These are phyloP conservation scores for Kurtzmaniella fragi DNA, from an alignment of 805 yeast species.

Conservation along the genomic window DNA sequence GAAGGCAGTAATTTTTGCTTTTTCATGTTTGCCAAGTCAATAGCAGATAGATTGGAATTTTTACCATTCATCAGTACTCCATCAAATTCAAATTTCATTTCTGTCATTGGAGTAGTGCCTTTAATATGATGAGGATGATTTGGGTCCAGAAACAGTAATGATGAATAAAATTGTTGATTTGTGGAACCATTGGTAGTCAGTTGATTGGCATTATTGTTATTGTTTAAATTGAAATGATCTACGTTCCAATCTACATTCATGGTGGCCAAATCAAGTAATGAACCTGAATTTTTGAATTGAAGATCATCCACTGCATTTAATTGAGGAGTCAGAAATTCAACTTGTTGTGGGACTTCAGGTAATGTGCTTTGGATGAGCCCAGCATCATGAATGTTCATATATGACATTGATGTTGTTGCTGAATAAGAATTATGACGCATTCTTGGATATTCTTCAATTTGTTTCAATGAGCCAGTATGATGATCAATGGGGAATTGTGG, in stretches of 20 bases:
- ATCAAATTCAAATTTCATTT: too few species aligned
- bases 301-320: slow-evolving; percentile 42
- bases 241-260: slow-evolving; percentile 29
- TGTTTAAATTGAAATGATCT: slow-evolving; percentile 23
- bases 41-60: too few species aligned
- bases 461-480: not conserved
- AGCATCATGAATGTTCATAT: slow-evolving; percentile 49
- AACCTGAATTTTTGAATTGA: slow-evolving; percentile 22
- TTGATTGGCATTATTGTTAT: slow-evolving; percentile 1
- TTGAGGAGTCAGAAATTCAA: slow-evolving; percentile 82
- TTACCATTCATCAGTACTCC: too few species aligned
- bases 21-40: too few species aligned
- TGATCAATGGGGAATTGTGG: not conserved
- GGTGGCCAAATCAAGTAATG: slow-evolving; percentile 32
- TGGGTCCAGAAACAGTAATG: slow-evolving; percentile 28
- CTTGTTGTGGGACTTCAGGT: slow-evolving; percentile 57
- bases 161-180: slow-evolving; percentile 1
- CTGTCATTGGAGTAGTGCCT: slow-evolving; percentile 31
- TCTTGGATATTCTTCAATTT: slow-evolving; percentile 8
- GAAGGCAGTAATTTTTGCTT: too few species aligned
- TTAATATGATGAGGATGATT: slow-evolving; percentile 36
- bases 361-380: slow-evolving; percentile 20
- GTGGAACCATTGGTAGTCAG: not conserved
- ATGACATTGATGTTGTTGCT: slow-evolving; percentile 58
- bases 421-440: slow-evolving; percentile 56